Evolutionary conservation across 1,284 basidiomycete genomes (phyloP).

Genomic region (Melampsora americana): DNA sequence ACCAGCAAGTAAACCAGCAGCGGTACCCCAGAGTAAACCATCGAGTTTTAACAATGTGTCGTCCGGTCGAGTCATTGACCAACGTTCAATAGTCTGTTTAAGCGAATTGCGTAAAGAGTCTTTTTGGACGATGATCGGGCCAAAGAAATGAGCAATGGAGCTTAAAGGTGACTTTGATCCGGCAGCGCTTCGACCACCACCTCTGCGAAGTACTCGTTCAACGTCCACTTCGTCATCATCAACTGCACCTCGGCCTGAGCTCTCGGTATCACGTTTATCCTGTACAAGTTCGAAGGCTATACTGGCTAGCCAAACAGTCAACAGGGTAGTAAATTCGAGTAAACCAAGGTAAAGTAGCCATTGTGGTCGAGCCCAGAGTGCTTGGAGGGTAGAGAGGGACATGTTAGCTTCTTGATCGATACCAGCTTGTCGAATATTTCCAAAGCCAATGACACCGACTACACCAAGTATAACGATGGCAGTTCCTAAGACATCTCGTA

Average conservation of each 20-base stretch:
- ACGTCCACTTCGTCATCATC: slow-evolving; percentile 42
- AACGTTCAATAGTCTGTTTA: slow-evolving; percentile 66
- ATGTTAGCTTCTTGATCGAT: slow-evolving; percentile 50
- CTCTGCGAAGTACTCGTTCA: slow-evolving; percentile 45
- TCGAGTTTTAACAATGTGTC: slow-evolving; percentile 78
- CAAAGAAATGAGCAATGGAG: not conserved
- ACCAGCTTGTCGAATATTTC: slow-evolving; percentile 60
- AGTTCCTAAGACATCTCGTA: slow-evolving; percentile 75
- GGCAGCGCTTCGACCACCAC: slow-evolving; percentile 43
- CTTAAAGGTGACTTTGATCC: not conserved
- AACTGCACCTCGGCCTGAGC: slow-evolving; percentile 44
- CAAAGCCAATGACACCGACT: slow-evolving; percentile 75
- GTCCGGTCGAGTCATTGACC: slow-evolving; percentile 75
- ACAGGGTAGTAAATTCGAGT: slow-evolving; percentile 67
- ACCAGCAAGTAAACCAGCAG: slow-evolving; percentile 81
- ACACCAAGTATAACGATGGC: slow-evolving; percentile 75
- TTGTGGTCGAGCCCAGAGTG: slow-evolving; percentile 73
- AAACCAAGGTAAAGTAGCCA: slow-evolving; percentile 85
- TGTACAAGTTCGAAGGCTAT: slow-evolving; percentile 46
- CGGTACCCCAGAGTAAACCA: slow-evolving; percentile 86
- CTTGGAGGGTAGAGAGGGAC: slow-evolving; percentile 61
- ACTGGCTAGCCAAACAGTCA: slow-evolving; percentile 46
- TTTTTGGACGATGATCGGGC: not conserved
- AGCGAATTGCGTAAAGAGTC: slow-evolving; percentile 59
- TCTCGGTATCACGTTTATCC: slow-evolving; percentile 46